Conservation (phyloP, 345 rosid species). For the Kernera saxatilis region DNA sequence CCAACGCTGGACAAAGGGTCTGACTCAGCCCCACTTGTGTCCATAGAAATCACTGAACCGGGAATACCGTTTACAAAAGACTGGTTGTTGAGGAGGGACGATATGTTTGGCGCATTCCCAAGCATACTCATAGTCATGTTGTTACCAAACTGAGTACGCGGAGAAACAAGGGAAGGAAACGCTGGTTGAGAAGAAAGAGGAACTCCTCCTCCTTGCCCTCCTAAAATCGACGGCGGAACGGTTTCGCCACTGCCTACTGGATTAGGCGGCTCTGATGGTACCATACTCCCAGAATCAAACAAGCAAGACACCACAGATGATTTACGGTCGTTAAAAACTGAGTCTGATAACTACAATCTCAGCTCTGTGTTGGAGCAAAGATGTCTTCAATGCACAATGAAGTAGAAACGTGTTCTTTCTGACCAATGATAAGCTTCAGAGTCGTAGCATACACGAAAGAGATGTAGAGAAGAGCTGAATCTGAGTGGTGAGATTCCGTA, state of each 20-base stretch:
- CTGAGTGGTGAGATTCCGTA: slow-evolving; percentile 21
- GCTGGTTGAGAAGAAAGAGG: slow-evolving; percentile 61
- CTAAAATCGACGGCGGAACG: slow-evolving; percentile 65
- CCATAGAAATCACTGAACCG: slow-evolving; percentile 49
- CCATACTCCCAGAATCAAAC: slow-evolving; percentile 49
- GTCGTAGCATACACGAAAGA: slow-evolving; percentile 5
- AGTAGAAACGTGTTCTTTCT: slow-evolving; percentile 2
- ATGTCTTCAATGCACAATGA: slow-evolving; percentile 36
- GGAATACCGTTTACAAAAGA: slow-evolving; percentile 77
- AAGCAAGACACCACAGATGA: not conserved
- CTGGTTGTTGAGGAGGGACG: slow-evolving; percentile 71
- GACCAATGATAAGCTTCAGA: slow-evolving; percentile 21
- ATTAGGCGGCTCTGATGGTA: slow-evolving; percentile 75
- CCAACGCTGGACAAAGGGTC: slow-evolving; percentile 66
- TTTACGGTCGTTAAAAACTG: slow-evolving; percentile 12
- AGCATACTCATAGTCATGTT: slow-evolving; percentile 63
- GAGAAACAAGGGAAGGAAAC: slow-evolving; percentile 61
- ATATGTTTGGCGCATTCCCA: slow-evolving; percentile 68
- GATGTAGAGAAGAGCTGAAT: slow-evolving; percentile 9
- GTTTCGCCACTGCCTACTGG: slow-evolving; percentile 76
- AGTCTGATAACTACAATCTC: slow-evolving; percentile 29
- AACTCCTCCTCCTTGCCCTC: slow-evolving; percentile 77
- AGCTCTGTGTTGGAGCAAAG: slow-evolving; percentile 36
- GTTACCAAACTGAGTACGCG: slow-evolving; percentile 59
- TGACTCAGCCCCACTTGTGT: slow-evolving; percentile 62